Conservation (phyloP, 2,329 filamentous ascomycete species). For the Raffaelea deltoideospora region DNA sequence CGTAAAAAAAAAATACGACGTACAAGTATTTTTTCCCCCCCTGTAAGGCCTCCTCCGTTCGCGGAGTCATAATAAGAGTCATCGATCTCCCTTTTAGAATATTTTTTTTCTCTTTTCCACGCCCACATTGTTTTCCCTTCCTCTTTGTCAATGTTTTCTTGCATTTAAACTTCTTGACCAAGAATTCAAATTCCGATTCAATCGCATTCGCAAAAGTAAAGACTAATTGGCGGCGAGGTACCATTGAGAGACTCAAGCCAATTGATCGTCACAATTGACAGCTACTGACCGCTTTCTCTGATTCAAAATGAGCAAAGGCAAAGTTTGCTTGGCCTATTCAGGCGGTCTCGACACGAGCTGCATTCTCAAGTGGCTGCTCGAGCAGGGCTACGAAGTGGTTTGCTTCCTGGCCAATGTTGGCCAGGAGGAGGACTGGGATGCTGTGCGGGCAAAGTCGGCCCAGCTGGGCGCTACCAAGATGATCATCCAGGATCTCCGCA, state of each 20-base stretch:
- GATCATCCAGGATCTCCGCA: constrained; percentile 48
- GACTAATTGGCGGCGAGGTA: no score
- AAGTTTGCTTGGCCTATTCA: constrained; percentile 17
- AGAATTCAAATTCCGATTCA: neutral
- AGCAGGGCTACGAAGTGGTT: constrained; percentile 46
- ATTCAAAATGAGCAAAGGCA: constrained; percentile 17
- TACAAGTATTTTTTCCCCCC: no score
- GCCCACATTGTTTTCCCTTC: no score
- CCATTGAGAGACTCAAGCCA: no score
- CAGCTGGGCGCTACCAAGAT: constrained; percentile 51
- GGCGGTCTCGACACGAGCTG: constrained; percentile 11
- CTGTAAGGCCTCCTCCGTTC: no score
- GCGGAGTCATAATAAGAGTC: no score
- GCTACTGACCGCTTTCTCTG: no score
- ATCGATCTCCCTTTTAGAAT: no score
- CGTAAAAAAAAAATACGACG: no score
- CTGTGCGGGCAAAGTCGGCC: constrained; percentile 49
- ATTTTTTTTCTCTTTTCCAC: no score
- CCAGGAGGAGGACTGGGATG: constrained; percentile 61
- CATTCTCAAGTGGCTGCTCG: constrained; percentile 15
- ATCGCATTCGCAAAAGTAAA: neutral
- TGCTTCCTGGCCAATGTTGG: constrained; percentile 55
- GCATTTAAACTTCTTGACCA: neutral
- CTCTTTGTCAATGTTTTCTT: neutral
- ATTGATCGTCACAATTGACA: neutral